phyloP scores from a whole-genome alignment of 1,284 basidiomycete genomes.

The Ustilago xerochloae region DNA sequence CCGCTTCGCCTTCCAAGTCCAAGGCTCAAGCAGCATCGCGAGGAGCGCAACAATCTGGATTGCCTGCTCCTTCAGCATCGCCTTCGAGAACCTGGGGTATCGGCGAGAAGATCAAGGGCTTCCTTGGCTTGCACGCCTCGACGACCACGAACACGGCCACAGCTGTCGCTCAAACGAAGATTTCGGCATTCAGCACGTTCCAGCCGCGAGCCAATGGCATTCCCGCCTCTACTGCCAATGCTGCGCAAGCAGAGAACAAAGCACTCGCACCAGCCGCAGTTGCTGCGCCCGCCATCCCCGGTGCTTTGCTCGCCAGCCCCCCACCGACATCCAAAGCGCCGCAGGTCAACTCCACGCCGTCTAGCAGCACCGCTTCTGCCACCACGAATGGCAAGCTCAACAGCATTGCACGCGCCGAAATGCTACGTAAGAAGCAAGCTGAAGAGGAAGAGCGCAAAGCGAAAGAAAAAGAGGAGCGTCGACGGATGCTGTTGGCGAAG shows the following conservation, averaged over 20 bases:
- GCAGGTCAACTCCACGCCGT: conserved; percentile 29
- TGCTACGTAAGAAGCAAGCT: conserved; percentile 50
- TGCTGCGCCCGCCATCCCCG: conserved; percentile 21
- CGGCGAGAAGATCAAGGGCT: conserved; percentile 57
- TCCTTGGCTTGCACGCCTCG: conserved; percentile 51
- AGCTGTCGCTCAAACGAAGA: conserved; percentile 28
- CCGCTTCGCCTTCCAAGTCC: conserved; percentile 32
- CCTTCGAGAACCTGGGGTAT: conserved; percentile 45
- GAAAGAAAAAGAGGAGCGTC: conserved; percentile 53
- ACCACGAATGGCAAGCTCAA: conserved; percentile 39
- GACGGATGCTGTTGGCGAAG: conserved; percentile 43
- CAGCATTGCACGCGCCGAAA: conserved; percentile 49
- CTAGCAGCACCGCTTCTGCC: conserved; percentile 15
- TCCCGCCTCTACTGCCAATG: conserved; percentile 1
- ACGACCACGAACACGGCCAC: conserved; percentile 30
- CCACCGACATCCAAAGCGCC: conserved; percentile 20
- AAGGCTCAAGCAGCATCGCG: conserved; percentile 23
- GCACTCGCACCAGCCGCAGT: conserved; percentile 4
- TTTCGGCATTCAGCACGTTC: conserved; percentile 37
- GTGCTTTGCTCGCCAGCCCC: conserved; percentile 40
- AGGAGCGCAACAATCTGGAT: conserved; percentile 17
- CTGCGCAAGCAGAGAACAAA: conserved; percentile 1
- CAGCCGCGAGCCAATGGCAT: conserved; percentile 27
- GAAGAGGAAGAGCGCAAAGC: conserved; percentile 53
- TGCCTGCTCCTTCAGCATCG: conserved; percentile 28